A percentile compares a stretch with the other conserved stretches of the same genome.
These are phyloP conservation scores for Vitellaria paradoxa DNA, from an alignment of 179 eudicot genomes.

Conservation along the genomic window DNA sequence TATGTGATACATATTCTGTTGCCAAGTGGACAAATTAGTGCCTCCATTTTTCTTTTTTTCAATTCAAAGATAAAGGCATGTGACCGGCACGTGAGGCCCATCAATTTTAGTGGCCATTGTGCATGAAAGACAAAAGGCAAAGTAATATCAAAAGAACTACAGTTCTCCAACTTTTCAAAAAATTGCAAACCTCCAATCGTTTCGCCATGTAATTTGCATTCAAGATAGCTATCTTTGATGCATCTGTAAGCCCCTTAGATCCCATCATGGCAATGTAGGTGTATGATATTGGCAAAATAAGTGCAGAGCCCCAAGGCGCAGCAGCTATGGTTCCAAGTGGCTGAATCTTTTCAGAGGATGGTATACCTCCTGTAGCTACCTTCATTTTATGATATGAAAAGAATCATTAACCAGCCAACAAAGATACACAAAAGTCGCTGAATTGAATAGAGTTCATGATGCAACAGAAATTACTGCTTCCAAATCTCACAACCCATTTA, in stretches of 20 bases:
- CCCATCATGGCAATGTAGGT: conserved; percentile 99
- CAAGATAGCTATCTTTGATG: conserved; percentile 90
- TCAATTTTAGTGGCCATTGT: too few species aligned
- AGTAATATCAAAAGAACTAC: too few species aligned
- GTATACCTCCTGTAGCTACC: conserved; percentile 93
- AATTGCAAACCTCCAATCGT: conserved; percentile 70
- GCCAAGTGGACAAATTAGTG: background rate
- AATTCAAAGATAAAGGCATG: too few species aligned
- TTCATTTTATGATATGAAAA: conserved; percentile 27
- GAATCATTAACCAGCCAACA: conserved; percentile 10
- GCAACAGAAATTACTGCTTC: conserved; percentile 2
- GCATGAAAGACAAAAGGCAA: too few species aligned
- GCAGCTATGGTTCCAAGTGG: conserved; percentile 94
- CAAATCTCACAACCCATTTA: background rate
- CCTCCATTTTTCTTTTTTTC: background rate
- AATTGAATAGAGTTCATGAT: background rate
- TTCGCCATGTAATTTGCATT: conserved; percentile 98
- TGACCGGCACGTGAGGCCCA: too few species aligned
- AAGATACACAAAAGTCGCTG: background rate
- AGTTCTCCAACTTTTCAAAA: too few species aligned
- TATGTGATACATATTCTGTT: too few species aligned
- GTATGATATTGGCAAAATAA: conserved; percentile 95
- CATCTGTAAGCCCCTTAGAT: conserved; percentile 79
- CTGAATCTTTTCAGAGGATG: conserved; percentile 62
- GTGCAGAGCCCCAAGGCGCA: conserved; percentile 98